These are phyloP conservation scores for Malus hybrid DNA, from an alignment of 331 rosid genomes.

Conservation along the genomic window DNA sequence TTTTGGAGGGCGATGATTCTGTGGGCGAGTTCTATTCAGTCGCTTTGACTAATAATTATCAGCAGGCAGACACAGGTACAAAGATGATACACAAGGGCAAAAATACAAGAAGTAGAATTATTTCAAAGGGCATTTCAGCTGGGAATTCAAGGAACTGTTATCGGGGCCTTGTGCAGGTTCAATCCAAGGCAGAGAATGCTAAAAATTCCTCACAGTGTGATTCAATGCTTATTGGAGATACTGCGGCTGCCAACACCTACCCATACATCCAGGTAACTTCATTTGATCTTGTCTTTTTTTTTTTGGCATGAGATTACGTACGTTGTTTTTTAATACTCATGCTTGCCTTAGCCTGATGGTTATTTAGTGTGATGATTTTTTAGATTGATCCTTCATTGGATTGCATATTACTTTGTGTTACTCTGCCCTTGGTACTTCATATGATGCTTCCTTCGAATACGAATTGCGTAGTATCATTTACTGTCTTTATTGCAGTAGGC, in stretches of 20 bases:
- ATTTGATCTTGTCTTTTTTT: not conserved
- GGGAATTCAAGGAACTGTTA: slow-evolving; percentile 83
- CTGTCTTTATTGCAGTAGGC: not conserved
- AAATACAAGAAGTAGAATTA: slow-evolving; percentile 85
- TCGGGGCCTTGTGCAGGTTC: slow-evolving; percentile 93
- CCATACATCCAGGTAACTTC: slow-evolving; percentile 74
- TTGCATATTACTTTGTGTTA: not conserved
- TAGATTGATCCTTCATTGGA: not conserved
- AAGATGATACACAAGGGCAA: slow-evolving; percentile 96
- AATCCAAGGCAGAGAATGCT: slow-evolving; percentile 78
- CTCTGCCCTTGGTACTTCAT: not conserved
- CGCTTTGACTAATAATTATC: slow-evolving; percentile 84
- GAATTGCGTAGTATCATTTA: too few species aligned
- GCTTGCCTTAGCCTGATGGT: not conserved
- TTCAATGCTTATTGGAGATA: slow-evolving; percentile 94
- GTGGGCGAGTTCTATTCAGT: slow-evolving; percentile 93
- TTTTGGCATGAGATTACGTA: not conserved
- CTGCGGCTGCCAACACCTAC: slow-evolving; percentile 91
- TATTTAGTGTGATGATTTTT: not conserved
- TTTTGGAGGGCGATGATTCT: slow-evolving; percentile 86
- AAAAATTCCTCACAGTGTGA: slow-evolving; percentile 86
- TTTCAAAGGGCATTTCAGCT: slow-evolving; percentile 83
- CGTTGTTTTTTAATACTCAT: not conserved
- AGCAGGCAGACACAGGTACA: slow-evolving; percentile 90
- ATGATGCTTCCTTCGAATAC: not conserved